Percentiles rank a stretch among this genome's conserved stretches.
Conservation (phyloP, 768 basidiomycete genomes). For the Kwoniella mangroviensis region DNA sequence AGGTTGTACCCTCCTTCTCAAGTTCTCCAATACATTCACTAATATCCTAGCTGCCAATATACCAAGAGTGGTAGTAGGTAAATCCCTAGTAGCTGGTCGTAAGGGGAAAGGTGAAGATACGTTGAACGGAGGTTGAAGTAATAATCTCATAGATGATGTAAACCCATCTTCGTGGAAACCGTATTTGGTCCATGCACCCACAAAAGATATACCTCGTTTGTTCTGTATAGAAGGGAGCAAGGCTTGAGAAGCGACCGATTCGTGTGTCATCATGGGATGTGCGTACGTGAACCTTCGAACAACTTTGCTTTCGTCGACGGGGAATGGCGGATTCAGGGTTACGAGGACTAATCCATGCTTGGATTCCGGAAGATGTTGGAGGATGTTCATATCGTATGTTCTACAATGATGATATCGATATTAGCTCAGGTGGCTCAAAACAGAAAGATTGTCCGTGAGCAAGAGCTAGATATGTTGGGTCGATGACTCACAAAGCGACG, state of each 20-base stretch:
- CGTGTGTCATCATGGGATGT: constrained; percentile 69
- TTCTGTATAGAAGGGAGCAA: constrained; percentile 68
- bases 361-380: constrained; percentile 69
- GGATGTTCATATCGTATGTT: constrained; percentile 73
- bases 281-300: constrained; percentile 67
- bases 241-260: constrained; percentile 66
- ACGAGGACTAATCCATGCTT: constrained; percentile 69
- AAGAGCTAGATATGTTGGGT: neutral
- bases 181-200: constrained; percentile 74
- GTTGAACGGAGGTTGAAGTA: constrained; percentile 38
- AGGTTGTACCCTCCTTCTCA: constrained; percentile 19
- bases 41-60: constrained; percentile 6
- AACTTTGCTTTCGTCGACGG: constrained; percentile 62
- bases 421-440: neutral
- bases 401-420: constrained; percentile 17
- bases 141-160: constrained; percentile 59
- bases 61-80: constrained; percentile 20
- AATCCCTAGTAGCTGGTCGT: constrained; percentile 38
- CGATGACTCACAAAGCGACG: constrained; percentile 66
- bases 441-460: neutral
- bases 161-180: constrained; percentile 86
- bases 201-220: constrained; percentile 67
- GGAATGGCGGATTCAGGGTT: constrained; percentile 74
- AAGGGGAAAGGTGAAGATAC: constrained; percentile 46
- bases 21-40: constrained; percentile 25